Percentiles rank a stretch among this genome's conserved stretches.
Conservation (phyloP, 805 yeast genomes). For the Starmera caribaea region DNA sequence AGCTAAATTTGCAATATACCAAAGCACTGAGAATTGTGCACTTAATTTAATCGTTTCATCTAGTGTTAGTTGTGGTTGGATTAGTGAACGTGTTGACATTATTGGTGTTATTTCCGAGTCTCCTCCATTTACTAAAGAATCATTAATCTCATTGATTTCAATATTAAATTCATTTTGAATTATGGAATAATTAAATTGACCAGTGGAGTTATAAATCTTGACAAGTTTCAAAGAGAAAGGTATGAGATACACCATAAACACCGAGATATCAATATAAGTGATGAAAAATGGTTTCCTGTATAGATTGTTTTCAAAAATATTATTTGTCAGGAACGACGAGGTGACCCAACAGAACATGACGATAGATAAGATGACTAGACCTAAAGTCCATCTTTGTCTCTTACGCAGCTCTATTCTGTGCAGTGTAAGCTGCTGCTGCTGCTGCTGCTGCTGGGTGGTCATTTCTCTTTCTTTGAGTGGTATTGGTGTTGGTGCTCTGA, state of each 20-base stretch:
- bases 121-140: constrained; percentile 14
- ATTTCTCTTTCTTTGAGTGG: no score
- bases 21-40: constrained; percentile 72
- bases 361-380: constrained; percentile 58
- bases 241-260: constrained; percentile 69
- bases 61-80: constrained; percentile 26
- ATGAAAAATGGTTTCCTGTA: constrained; percentile 88
- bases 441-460: not conserved
- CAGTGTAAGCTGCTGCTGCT: not conserved
- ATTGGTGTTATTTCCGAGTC: constrained; percentile 19
- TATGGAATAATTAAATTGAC: constrained; percentile 15
- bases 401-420: constrained; percentile 2
- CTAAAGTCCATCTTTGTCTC: constrained; percentile 54
- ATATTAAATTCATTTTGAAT: constrained; percentile 14
- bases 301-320: constrained; percentile 53
- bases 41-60: constrained; percentile 67
- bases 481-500: not conserved
- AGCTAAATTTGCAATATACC: constrained; percentile 86
- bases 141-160: constrained; percentile 12
- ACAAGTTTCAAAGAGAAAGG: constrained; percentile 35
- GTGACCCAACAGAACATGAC: constrained; percentile 88
- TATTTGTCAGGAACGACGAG: constrained; percentile 78
- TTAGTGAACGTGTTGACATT: constrained; percentile 4
- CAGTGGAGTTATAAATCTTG: constrained; percentile 19
- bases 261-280: constrained; percentile 84